phyloP scores from a whole-genome alignment of 2,329 filamentous ascomycete species.

The Diplodia mutila region DNA sequence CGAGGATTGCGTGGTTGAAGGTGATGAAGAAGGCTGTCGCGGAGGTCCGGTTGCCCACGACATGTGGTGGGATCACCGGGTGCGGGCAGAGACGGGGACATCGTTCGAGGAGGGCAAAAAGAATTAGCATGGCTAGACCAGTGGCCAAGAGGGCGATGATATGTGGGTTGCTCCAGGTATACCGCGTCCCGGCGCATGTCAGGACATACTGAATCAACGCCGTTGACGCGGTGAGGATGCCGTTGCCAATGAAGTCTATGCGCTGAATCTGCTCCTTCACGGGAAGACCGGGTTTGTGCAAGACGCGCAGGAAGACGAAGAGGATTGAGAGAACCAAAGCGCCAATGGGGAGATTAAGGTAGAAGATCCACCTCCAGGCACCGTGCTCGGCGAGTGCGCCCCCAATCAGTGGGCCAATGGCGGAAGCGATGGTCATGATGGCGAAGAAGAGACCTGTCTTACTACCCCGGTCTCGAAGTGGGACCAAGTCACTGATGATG shows the following conservation, averaged over 20 bases:
- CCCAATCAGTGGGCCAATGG: slow-evolving; percentile 37
- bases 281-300: slow-evolving; percentile 33
- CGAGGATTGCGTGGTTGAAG: slow-evolving; percentile 40
- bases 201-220: slow-evolving; percentile 43
- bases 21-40: slow-evolving; percentile 35
- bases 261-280: slow-evolving; percentile 27
- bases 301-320: slow-evolving; percentile 37
- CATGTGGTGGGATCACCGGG: slow-evolving; percentile 43
- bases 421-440: slow-evolving; percentile 34
- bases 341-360: slow-evolving; percentile 47
- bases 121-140: slow-evolving; percentile 39
- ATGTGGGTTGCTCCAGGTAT: slow-evolving; percentile 40
- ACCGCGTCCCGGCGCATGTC: slow-evolving; percentile 41
- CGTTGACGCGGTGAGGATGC: slow-evolving; percentile 44
- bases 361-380: slow-evolving; percentile 55
- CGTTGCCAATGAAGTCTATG: slow-evolving; percentile 35
- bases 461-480: slow-evolving; percentile 50
- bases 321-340: slow-evolving; percentile 36
- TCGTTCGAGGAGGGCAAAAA: slow-evolving; percentile 36
- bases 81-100: slow-evolving; percentile 42
- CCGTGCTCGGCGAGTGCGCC: slow-evolving; percentile 37
- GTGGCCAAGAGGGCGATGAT: slow-evolving; percentile 45
- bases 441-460: slow-evolving; percentile 40
- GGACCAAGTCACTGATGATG: slow-evolving; percentile 56
- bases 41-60: slow-evolving; percentile 36